A percentile compares a stretch with the other conserved stretches of the same genome.
Evolutionary conservation across 768 basidiomycete genomes (phyloP).

Genomic region (Auricularia heimuer): DNA sequence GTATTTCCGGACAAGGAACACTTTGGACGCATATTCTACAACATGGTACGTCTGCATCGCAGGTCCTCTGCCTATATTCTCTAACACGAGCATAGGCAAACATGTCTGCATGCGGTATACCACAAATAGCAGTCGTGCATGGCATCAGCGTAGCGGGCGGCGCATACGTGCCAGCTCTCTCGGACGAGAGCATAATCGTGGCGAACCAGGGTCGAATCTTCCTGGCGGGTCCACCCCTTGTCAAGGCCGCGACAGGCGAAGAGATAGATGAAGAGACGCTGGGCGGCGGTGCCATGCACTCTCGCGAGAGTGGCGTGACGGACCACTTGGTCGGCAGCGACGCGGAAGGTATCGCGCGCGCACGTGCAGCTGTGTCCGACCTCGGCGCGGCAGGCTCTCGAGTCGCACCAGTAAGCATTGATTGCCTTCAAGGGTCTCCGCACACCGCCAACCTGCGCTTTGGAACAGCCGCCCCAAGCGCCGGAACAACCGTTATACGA

Average conservation of each 20-base stretch:
- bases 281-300: conserved; percentile 87
- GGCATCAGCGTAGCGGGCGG: conserved; percentile 92
- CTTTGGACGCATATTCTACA: conserved; percentile 94
- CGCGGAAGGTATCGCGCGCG: conserved; percentile 74
- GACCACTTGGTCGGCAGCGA: conserved; percentile 82
- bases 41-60: conserved; percentile 55
- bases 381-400: conserved; percentile 53
- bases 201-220: conserved; percentile 89
- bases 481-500: conserved; percentile 72
- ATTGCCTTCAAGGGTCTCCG: neutral
- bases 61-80: neutral
- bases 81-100: conserved; percentile 47
- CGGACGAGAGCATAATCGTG: conserved; percentile 87
- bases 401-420: conserved; percentile 35
- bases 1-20: conserved; percentile 93
- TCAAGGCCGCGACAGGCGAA: conserved; percentile 50
- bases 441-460: neutral
- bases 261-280: conserved; percentile 81
- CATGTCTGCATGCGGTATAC: conserved; percentile 86
- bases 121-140: conserved; percentile 88
- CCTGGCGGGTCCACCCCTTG: conserved; percentile 87
- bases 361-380: conserved; percentile 68
- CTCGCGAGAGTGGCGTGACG: conserved; percentile 82
- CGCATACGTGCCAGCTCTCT: conserved; percentile 94
- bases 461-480: conserved; percentile 40